Evolutionary conservation across 1,139 yeast genomes (phyloP), one percentile per base, ranked within the genome.

Genomic region (Candida mesenterica): DNA sequence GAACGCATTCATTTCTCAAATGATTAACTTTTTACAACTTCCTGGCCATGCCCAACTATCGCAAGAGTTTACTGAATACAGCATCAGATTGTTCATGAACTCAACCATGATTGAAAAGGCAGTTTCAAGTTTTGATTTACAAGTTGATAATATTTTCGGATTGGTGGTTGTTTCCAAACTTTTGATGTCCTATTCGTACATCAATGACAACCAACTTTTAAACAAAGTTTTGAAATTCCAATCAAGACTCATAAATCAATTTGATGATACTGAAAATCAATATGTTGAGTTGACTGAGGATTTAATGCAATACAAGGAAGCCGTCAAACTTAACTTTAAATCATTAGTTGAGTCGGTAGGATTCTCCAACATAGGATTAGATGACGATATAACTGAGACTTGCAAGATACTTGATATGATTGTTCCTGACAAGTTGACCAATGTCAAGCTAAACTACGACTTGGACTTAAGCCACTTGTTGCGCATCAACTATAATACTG

Each of bases 251-350:
- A 57, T 77, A 14, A 61, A 69, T 32, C 74, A 72, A 50, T 68
- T 78, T 35, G 75, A 75, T 47, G 79, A 77, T 43, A 57, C 77
- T 19, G 79, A 75, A 32, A 63, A 70, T 34, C 70, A 68, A 41
- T 75, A 74, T 46, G 49, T 70, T 28, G 66, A 62, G 27, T 55
- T 72, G 38, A 61, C 62, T 12, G 55, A 57, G 2, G 72, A 71
- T 13, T 52, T 75, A 28, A 30, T 33, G 5, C 46, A 45, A 3
- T 67, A 60, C 42, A 64, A 59, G 39, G 24, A 26, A 2, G 33
- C 41, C 1, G 47, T 66, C 36, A 40, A 43, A n/a, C 24, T 31
- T 3, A 48, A 50, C 15, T 62, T 63, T 38, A 38, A 24, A 3
- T 12, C 26, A 4, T 34, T 46, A 31, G 30, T 53, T 19, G 30